phyloP scores from a whole-genome alignment of 805 yeast species.

The Metschnikowia lunata region DNA sequence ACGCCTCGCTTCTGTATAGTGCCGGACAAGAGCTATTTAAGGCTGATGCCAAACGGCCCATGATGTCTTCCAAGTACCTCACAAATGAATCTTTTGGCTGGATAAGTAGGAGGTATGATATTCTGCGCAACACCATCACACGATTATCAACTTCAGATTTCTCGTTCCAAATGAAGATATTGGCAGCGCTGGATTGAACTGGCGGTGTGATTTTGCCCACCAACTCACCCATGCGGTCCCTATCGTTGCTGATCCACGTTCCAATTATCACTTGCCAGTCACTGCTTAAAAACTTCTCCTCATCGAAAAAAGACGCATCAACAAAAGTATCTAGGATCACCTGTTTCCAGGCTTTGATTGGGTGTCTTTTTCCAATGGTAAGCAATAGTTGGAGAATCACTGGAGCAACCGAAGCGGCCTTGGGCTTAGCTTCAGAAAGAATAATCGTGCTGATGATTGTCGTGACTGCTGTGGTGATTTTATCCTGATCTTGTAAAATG shows the following conservation, averaged over 20 bases:
- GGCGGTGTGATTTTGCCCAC: conserved; percentile 31
- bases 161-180: conserved; percentile 71
- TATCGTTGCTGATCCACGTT: conserved; percentile 63
- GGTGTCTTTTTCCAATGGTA: conserved; percentile 29
- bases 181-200: conserved; percentile 47
- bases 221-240: conserved; percentile 55
- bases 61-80: conserved; percentile 45
- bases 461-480: conserved; percentile 45
- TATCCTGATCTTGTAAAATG: conserved; percentile 51
- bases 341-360: conserved; percentile 58
- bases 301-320: conserved; percentile 53
- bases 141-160: conserved; percentile 53
- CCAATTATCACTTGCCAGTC: conserved; percentile 55
- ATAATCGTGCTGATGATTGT: conserved; percentile 51
- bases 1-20: conserved; percentile 40
- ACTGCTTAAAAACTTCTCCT: conserved; percentile 12
- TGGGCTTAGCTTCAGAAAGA: conserved; percentile 49
- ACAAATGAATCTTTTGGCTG: conserved; percentile 56
- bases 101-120: conserved; percentile 59
- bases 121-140: conserved; percentile 52
- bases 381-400: conserved; percentile 45
- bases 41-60: conserved; percentile 32
- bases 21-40: conserved; percentile 30
- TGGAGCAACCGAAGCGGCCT: conserved; percentile 32
- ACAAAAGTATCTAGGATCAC: conserved; percentile 59